These are phyloP conservation scores for Myxozyma melibiosi DNA, from an alignment of 805 yeast genomes.

Conservation along the genomic window DNA sequence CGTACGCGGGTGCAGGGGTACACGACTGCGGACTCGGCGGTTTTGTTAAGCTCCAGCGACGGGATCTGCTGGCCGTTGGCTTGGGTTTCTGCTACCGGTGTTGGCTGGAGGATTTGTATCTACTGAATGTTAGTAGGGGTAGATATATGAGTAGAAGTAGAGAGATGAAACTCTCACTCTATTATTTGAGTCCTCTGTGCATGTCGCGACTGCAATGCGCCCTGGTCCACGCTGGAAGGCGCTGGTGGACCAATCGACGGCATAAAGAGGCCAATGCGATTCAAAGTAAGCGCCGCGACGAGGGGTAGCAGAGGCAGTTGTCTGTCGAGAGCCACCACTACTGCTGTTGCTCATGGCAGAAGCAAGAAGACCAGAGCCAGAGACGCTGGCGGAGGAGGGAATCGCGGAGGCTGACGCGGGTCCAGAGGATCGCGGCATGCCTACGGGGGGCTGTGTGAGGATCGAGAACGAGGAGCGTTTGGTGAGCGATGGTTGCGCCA, in stretches of 20 bases:
- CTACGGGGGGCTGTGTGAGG: slow-evolving; percentile 13
- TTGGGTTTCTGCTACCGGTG: slow-evolving; percentile 14
- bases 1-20: slow-evolving; percentile 72
- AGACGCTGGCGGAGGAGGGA: background rate
- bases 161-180: slow-evolving; percentile 47
- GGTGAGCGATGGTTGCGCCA: slow-evolving; percentile 25
- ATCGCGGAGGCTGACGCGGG: slow-evolving; percentile 10
- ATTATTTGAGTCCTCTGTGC: slow-evolving; percentile 75
- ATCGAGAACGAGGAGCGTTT: slow-evolving; percentile 27
- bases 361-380: slow-evolving; percentile 8
- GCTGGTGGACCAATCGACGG: slow-evolving; percentile 55
- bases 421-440: slow-evolving; percentile 6
- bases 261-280: slow-evolving; percentile 53
- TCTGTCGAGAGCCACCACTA: background rate
- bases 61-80: slow-evolving; percentile 37
- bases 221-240: slow-evolving; percentile 45
- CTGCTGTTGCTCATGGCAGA: slow-evolving; percentile 1
- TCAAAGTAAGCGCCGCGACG: slow-evolving; percentile 48
- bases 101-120: slow-evolving; percentile 39
- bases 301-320: background rate
- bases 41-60: slow-evolving; percentile 48
- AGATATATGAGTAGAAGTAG: slow-evolving; percentile 8
- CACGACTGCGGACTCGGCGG: slow-evolving; percentile 56
- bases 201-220: slow-evolving; percentile 69
- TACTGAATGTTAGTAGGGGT: background rate